phyloP scores from a whole-genome alignment of 176 grass and related monocot species.

The Otatea glauca region DNA sequence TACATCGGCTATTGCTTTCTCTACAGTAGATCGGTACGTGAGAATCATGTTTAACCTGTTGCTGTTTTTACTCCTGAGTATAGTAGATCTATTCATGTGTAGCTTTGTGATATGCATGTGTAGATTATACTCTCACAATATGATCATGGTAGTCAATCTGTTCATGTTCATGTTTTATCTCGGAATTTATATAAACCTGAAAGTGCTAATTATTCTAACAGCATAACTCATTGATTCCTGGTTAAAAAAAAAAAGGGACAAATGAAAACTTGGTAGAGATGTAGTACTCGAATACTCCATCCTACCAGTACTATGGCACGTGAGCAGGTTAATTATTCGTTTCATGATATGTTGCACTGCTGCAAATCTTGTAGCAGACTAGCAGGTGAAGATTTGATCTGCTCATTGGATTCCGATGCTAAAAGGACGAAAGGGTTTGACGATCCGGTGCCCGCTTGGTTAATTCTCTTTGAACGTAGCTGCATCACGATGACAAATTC shows the following conservation, averaged over 20 bases:
- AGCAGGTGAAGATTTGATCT: neutral
- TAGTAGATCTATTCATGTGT: too few relatives aligned
- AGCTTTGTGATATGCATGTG: too few relatives aligned
- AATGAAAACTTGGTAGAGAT: neutral
- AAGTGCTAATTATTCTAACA: too few relatives aligned
- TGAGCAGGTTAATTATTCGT: neutral
- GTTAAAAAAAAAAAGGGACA: neutral
- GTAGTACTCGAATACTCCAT: neutral
- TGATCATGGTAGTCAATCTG: too few relatives aligned
- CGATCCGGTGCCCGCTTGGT: neutral
- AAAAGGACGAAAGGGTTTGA: neutral
- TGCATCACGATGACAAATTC: conserved; percentile 19
- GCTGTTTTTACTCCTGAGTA: too few relatives aligned
- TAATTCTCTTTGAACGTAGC: conserved; percentile 18
- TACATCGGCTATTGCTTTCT: too few relatives aligned
- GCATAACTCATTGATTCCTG: neutral
- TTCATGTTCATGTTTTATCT: too few relatives aligned
- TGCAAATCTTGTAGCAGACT: neutral
- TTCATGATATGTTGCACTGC: neutral
- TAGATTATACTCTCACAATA: too few relatives aligned
- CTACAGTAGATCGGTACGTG: too few relatives aligned
- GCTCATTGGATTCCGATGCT: neutral
- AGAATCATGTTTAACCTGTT: too few relatives aligned
- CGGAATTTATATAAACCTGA: too few relatives aligned
- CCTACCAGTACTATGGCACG: too few relatives aligned